Base-by-base conservation (phyloP, 352 stramenopile genomes). In the Pythium biforme region DNA sequence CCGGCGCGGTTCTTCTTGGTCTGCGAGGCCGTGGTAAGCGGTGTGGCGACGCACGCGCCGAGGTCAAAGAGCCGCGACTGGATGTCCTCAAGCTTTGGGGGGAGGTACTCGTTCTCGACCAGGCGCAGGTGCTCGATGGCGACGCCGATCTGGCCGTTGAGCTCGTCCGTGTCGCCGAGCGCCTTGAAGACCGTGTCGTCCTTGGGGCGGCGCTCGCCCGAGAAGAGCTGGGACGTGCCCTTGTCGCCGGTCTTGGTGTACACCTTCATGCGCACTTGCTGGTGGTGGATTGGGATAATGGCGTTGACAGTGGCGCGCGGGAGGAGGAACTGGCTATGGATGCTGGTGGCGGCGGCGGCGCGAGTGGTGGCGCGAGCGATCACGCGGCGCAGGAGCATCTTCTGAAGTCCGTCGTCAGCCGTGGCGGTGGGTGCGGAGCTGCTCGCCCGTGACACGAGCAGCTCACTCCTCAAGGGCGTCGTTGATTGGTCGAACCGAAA, bases 221-320 rank as follows among this genome's bases (percentile, higher is more conserved):
- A 96, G 72, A 96, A 97, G 53, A 97, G 81, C 69, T 92, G 88
- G 47, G 90, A 97, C 58, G 87, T 95, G 52, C 90, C 91, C 64
- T 96, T 97, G 73, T 97, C 91, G 41, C 91, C 91, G 0, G 90
- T 96, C 57, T 93, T 92, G 37, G 91, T 97, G 79, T 97, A 97
- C 51, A 97, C 86, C 69, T 95, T 95, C 81, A 95, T 92, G 33
- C 55, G 55, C 8, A 55, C n/a, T 56, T 70, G 52, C 27, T 73
- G 61, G 39, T 52, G 23, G 33, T 37, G 43, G 25, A 12, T 27
- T 11, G 54, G 1, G 19, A 58, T 20, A 45, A n/a, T 19, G 37
- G 3, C 14, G 51, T 23, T 23, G n/a, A 25, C 1, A 15, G 39
- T 27, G 11, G 19, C 9, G 27, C 23, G 8, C 14, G 17, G 26